Conservation (phyloP, 1,284 basidiomycete species). For the Irpex rosettiformis region DNA sequence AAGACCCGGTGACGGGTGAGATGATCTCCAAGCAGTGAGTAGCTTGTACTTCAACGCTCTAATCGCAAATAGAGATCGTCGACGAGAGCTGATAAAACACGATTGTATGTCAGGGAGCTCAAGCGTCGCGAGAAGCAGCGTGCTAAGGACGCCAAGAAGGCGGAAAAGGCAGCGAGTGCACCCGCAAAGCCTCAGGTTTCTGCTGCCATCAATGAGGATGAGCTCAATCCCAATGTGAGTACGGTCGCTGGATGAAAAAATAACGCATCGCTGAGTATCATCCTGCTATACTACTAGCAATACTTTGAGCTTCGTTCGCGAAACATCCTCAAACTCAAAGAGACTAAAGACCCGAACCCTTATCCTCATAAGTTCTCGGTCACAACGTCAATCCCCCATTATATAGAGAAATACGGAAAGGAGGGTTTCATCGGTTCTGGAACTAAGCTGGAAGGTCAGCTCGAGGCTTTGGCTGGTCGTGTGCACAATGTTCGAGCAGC, state of each 20-base stretch:
- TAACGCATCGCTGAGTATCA: neutral
- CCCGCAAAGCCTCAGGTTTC: conserved; percentile 25
- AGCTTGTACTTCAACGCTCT: neutral
- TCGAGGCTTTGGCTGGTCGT: conserved; percentile 79
- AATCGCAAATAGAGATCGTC: conserved; percentile 2
- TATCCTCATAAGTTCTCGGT: conserved; percentile 99
- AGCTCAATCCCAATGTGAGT: conserved; percentile 80
- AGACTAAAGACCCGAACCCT: conserved; percentile 85
- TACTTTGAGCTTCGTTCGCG: conserved; percentile 94
- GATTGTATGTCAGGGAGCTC: conserved; percentile 74
- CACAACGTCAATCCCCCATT: conserved; percentile 73
- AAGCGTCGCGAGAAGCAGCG: conserved; percentile 89
- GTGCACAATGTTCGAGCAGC: conserved; percentile 88
- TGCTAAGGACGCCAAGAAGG: conserved; percentile 83
- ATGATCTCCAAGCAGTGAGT: conserved; percentile 92
- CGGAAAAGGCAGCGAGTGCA: conserved; percentile 64
- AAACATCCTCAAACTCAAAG: conserved; percentile 83
- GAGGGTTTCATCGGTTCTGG: conserved; percentile 71
- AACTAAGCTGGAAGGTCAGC: conserved; percentile 47
- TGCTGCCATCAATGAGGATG: conserved; percentile 57
- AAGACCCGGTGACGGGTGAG: conserved; percentile 90
- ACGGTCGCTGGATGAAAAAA: neutral
- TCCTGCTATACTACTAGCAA: conserved; percentile 62
- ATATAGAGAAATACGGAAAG: conserved; percentile 73
- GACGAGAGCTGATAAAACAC: conserved; percentile 26